phyloP scores from a whole-genome alignment of 2,329 filamentous ascomycete species.

The Penicillium hesseltinei region DNA sequence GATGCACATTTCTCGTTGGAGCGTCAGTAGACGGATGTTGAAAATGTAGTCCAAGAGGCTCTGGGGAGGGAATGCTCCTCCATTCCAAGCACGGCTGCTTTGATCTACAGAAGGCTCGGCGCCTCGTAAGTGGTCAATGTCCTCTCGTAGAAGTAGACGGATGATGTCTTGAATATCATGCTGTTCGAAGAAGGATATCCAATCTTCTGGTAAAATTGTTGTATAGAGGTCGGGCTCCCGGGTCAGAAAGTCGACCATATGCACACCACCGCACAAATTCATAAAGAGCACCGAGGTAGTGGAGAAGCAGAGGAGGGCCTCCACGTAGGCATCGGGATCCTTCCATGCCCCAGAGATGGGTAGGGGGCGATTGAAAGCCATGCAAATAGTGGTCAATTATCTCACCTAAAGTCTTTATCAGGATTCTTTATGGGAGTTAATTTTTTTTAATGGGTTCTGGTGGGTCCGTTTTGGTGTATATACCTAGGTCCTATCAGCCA shows the following conservation, averaged over 20 bases:
- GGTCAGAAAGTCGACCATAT: conserved; percentile 95
- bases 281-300: conserved; percentile 73
- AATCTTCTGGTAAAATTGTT: conserved; percentile 71
- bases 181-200: conserved; percentile 73
- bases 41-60: conserved; percentile 70
- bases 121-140: conserved; percentile 54
- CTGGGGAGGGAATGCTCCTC: conserved; percentile 45
- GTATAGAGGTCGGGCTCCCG: conserved; percentile 79
- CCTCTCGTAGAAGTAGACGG: conserved; percentile 76
- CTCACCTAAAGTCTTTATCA: neutral
- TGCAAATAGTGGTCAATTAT: conserved; percentile 18
- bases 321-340: conserved; percentile 72
- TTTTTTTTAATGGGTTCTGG: too few relatives aligned
- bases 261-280: conserved; percentile 92
- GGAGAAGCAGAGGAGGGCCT: conserved; percentile 73
- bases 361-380: conserved; percentile 55
- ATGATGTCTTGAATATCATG: conserved; percentile 73
- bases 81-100: conserved; percentile 41
- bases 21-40: conserved; percentile 66
- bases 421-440: neutral
- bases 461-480: too few relatives aligned
- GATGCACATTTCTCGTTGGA: conserved; percentile 52
- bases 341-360: conserved; percentile 70
- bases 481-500: too few relatives aligned
- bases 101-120: neutral